Percentiles rank a stretch among this genome's conserved stretches.
Evolutionary conservation across 2,329 filamentous ascomycete genomes (phyloP).

Genomic region (Fusarium sp.): DNA sequence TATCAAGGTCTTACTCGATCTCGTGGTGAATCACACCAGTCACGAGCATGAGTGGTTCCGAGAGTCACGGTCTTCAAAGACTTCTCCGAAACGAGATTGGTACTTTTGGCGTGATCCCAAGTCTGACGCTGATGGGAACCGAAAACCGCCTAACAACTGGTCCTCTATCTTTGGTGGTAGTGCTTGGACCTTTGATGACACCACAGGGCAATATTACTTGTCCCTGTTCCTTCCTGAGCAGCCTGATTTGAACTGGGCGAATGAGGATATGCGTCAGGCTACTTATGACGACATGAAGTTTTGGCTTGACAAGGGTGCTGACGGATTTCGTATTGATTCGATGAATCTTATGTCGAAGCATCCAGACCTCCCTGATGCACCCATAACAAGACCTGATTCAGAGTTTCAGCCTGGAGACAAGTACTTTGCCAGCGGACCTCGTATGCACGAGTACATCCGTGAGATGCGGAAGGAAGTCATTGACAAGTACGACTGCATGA

Average conservation of each 20-base stretch:
- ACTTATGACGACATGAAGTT: constrained; percentile 78
- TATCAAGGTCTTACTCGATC: constrained; percentile 43
- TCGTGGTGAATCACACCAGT: constrained; percentile 49
- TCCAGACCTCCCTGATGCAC: constrained; percentile 64
- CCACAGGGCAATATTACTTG: constrained; percentile 77
- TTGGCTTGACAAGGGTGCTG: constrained; percentile 77
- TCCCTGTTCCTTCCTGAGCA: constrained; percentile 77
- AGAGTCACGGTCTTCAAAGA: constrained; percentile 62
- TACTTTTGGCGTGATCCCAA: constrained; percentile 65
- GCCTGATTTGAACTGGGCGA: constrained; percentile 85
- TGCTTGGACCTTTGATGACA: constrained; percentile 75
- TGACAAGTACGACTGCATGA: constrained; percentile 64
- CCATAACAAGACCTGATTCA: constrained; percentile 50
- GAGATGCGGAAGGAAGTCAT: constrained; percentile 54
- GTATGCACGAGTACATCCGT: constrained; percentile 58
- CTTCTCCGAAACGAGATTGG: constrained; percentile 65
- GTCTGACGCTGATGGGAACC: constrained; percentile 50
- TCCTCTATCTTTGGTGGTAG: constrained; percentile 53
- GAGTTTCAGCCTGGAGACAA: constrained; percentile 52
- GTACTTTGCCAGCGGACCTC: constrained; percentile 65
- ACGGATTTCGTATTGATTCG: constrained; percentile 76
- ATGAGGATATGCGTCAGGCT: constrained; percentile 70
- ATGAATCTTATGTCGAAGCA: constrained; percentile 73
- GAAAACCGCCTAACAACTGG: constrained; percentile 59
- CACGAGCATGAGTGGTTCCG: constrained; percentile 66